Conservation (phyloP, 352 stramenopile genomes). For the Phytophthora chlamydospora region DNA sequence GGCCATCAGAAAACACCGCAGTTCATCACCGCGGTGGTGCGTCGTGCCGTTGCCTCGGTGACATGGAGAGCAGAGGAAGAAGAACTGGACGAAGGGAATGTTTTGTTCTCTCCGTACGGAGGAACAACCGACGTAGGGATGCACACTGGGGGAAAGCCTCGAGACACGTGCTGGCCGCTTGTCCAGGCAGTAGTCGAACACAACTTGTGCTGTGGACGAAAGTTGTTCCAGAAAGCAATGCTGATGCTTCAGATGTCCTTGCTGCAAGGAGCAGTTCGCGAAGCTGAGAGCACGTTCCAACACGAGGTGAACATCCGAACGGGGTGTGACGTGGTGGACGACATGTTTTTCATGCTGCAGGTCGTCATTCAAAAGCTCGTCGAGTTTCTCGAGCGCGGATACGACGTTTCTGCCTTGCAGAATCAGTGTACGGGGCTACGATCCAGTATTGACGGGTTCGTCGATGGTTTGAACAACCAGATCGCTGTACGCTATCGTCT, state of each 20-base stretch:
- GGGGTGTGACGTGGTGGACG: slow-evolving; percentile 20
- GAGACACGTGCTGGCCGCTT: slow-evolving; percentile 65
- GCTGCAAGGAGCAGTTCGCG: slow-evolving; percentile 15
- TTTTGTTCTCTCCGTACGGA: slow-evolving; percentile 19
- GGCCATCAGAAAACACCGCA: slow-evolving; percentile 62
- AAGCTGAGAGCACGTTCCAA: slow-evolving; percentile 5
- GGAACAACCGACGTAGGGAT: slow-evolving; percentile 57
- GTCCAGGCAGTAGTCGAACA: slow-evolving; percentile 43
- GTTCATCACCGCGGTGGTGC: slow-evolving; percentile 48
- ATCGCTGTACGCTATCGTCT: slow-evolving; percentile 11
- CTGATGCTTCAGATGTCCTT: slow-evolving; percentile 36
- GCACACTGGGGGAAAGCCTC: slow-evolving; percentile 47
- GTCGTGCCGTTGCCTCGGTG: slow-evolving; percentile 19
- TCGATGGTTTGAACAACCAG: slow-evolving; percentile 20
- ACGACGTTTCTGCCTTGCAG: slow-evolving; percentile 21
- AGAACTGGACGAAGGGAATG: not conserved
- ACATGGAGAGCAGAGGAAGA: not conserved
- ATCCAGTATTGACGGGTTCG: slow-evolving; percentile 26
- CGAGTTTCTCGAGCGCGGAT: slow-evolving; percentile 27
- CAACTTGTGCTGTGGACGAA: slow-evolving; percentile 40
- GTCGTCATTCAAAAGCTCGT: slow-evolving; percentile 11
- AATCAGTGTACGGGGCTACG: slow-evolving; percentile 13
- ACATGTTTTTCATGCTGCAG: slow-evolving; percentile 36
- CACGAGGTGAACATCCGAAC: slow-evolving; percentile 7
- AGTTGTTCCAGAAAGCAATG: slow-evolving; percentile 46